These are phyloP conservation scores for Exophiala lecanii-corni DNA, from an alignment of 2,329 filamentous ascomycete species.

Conservation along the genomic window DNA sequence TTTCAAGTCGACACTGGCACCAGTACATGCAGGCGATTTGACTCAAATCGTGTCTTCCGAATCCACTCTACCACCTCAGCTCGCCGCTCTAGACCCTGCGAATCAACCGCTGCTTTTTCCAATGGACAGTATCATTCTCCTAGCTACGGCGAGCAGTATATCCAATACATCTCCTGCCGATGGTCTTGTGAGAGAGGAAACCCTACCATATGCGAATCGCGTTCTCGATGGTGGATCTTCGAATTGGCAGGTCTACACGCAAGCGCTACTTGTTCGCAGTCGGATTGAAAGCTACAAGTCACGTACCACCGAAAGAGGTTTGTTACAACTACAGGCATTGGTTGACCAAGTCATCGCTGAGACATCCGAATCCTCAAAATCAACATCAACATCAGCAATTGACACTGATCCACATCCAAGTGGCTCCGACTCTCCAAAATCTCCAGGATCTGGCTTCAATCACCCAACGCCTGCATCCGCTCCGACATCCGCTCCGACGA, in stretches of 20 bases:
- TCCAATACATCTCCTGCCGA: slow-evolving; percentile 84
- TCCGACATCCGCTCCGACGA: slow-evolving; percentile 52
- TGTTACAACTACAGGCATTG: slow-evolving; percentile 88
- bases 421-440: neutral
- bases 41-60: slow-evolving; percentile 38
- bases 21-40: slow-evolving; percentile 24
- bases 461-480: neutral
- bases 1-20: slow-evolving; percentile 53
- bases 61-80: slow-evolving; percentile 52
- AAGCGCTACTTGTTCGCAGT: slow-evolving; percentile 82
- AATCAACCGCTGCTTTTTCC: slow-evolving; percentile 76
- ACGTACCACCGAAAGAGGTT: slow-evolving; percentile 79
- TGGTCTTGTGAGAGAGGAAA: slow-evolving; percentile 86
- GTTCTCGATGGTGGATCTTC: slow-evolving; percentile 84
- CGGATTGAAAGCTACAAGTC: slow-evolving; percentile 84
- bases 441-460: neutral
- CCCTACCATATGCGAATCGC: slow-evolving; percentile 81
- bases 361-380: slow-evolving; percentile 49
- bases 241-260: slow-evolving; percentile 98
- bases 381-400: neutral
- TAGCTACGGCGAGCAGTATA: slow-evolving; percentile 74
- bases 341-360: slow-evolving; percentile 94
- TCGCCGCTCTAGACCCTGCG: slow-evolving; percentile 67
- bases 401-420: neutral
- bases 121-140: slow-evolving; percentile 82